Evolutionary conservation across 257 asterid genomes (phyloP), one percentile per base, ranked within the genome.

Genomic region (Echites panduratus): DNA sequence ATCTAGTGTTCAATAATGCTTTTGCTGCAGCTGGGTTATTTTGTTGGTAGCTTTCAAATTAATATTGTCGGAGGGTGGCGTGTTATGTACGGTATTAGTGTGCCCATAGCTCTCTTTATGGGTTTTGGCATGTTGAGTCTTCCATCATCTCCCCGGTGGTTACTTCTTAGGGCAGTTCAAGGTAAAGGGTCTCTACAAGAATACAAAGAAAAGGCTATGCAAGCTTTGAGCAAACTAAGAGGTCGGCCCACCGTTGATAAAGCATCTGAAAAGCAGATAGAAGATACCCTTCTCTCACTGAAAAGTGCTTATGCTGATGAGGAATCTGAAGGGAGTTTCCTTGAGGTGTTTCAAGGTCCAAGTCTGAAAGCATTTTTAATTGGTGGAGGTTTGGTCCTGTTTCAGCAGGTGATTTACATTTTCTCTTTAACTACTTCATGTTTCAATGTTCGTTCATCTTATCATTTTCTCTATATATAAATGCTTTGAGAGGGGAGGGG

Each of bases 71-170:
- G 97, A 82, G 99, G 99, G 71, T 94, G 99, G 99, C 97, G 97
- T 70, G 86, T 85, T 83, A 94, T 94, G 99, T 91, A 81, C 53
- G 99, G 97, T 35, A 74, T 77, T 74, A 89, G 99, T 81, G 95
- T 89, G 73, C 99, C 97, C 7, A 70, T 94, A 80, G 97, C 97
- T 66, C 78, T 91, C 50, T 27, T 86, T 48, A 94, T 94, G 97
- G 96, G 96, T 52, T 75, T 94, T 73, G 99, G 99, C 68, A 88
- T 94, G 89, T 86, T 81, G 93, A 86, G 85, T 81, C 97, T 94
- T 73, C 99, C 99, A n/a, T 86, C 88, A 73, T 94, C 99, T 79
- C 99, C 99, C 43, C 85, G 99, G 54, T 94, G 99, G 99, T 82
- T 94, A 70, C 96, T 94, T 86, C 93, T 94, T 64, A 86, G 93